Conservation (phyloP, 1,139 yeast genomes). For the Diutina neorugosa region DNA sequence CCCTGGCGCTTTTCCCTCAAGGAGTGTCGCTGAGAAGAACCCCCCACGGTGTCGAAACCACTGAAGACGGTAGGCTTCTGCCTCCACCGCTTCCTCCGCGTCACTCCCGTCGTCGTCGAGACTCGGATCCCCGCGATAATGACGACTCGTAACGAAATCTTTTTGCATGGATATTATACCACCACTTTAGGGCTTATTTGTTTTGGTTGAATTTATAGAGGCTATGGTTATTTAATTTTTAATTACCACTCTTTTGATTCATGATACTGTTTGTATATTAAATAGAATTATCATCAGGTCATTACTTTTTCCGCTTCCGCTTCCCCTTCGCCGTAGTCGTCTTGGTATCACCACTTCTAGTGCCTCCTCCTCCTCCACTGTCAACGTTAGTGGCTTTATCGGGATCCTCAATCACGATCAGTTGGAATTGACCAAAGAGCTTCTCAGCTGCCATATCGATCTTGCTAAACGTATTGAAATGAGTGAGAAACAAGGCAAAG, state of each 20-base stretch:
- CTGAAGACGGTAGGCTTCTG: background rate
- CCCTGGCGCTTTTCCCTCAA: background rate
- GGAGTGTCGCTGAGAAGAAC: constrained; percentile 3
- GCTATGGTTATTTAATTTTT: no score
- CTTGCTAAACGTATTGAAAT: background rate
- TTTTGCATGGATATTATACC: background rate
- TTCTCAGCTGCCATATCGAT: constrained; percentile 2
- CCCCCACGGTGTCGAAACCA: background rate
- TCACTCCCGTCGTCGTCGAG: background rate
- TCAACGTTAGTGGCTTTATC: background rate
- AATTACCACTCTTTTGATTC: no score
- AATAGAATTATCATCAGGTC: background rate
- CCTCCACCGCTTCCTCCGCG: background rate
- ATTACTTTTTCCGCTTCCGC: background rate
- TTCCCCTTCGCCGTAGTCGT: background rate
- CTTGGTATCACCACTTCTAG: background rate
- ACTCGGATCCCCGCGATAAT: background rate
- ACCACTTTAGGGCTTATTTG: background rate
- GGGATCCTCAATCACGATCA: background rate
- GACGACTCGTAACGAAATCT: background rate
- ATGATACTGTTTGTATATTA: background rate
- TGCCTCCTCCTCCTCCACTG: background rate
- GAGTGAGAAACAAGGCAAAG: background rate
- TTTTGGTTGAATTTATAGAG: background rate
- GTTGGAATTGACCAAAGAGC: background rate